Percentiles rank a stretch among this genome's conserved stretches.
These are phyloP conservation scores for Salix koriyanagi DNA, from an alignment of 345 rosid species.

Conservation along the genomic window DNA sequence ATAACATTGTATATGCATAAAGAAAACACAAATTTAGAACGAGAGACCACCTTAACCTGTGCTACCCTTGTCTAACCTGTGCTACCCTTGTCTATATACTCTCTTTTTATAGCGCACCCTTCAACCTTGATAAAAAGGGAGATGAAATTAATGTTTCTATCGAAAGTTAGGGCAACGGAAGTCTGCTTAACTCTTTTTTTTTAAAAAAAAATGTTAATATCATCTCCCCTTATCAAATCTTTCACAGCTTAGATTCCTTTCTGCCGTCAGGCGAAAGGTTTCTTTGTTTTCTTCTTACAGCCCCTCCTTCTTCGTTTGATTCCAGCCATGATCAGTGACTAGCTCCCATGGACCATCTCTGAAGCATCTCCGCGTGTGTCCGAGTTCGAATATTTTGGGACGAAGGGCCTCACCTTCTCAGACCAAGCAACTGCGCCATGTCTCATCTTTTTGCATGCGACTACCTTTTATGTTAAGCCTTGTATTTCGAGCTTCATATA, in stretches of 20 bases:
- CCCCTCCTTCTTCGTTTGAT: neutral
- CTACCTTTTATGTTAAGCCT: neutral
- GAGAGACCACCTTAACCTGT: neutral
- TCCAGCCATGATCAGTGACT: slow-evolving; percentile 3
- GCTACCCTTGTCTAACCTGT: neutral
- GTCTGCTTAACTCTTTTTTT: neutral
- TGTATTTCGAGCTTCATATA: neutral
- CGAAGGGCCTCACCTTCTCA: slow-evolving; percentile 26
- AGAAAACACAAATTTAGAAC: neutral
- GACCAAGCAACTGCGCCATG: neutral
- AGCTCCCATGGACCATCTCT: slow-evolving; percentile 20
- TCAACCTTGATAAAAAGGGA: neutral
- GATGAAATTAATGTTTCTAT: neutral
- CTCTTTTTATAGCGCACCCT: neutral
- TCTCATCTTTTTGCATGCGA: slow-evolving; percentile 8
- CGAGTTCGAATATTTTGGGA: slow-evolving; percentile 32
- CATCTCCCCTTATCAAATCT: neutral
- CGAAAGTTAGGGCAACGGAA: neutral
- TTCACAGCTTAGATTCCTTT: slow-evolving; percentile 25
- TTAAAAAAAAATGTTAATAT: neutral
- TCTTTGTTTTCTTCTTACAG: slow-evolving; percentile 23
- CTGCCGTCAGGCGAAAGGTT: slow-evolving; percentile 15
- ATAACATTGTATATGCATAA: neutral
- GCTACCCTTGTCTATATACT: neutral
- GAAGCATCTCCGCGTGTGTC: slow-evolving; percentile 17